Conservation (phyloP, 768 basidiomycete species). For the Tephrocybe rancida region DNA sequence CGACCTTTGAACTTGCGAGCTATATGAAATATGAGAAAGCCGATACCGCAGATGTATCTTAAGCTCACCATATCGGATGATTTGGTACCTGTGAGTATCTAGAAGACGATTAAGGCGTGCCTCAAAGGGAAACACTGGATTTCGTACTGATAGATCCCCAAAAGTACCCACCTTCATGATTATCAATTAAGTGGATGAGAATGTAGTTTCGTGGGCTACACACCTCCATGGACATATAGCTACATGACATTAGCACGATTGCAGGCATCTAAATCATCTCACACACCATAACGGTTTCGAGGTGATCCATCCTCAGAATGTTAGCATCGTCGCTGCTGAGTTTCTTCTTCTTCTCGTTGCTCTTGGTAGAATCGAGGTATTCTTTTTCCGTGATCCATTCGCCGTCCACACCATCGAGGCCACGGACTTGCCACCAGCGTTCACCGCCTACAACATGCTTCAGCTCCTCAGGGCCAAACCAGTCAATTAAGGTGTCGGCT, state of each 20-base stretch:
- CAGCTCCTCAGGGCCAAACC: constrained; percentile 73
- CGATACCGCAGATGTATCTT: not conserved
- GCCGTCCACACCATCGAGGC: constrained; percentile 66
- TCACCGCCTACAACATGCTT: constrained; percentile 72
- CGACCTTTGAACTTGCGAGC: constrained; percentile 74
- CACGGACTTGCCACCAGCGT: constrained; percentile 85
- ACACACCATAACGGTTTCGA: constrained; percentile 60
- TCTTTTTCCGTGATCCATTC: constrained; percentile 63
- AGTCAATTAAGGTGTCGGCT: constrained; percentile 68
- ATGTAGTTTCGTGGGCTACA: not conserved
- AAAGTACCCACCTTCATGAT: constrained; percentile 55
- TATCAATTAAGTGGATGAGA: not conserved
- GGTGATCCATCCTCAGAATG: constrained; percentile 52
- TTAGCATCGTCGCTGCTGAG: constrained; percentile 37
- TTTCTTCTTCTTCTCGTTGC: constrained; percentile 28
- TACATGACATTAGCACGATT: constrained; percentile 23
- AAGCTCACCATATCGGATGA: constrained; percentile 52
- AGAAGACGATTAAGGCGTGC: not conserved
- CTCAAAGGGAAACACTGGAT: not conserved
- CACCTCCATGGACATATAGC: constrained; percentile 72
- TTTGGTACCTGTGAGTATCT: constrained; percentile 66
- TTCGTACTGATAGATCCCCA: constrained; percentile 64
- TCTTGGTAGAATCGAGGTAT: constrained; percentile 31
- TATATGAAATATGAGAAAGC: constrained; percentile 24
- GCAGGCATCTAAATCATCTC: not conserved